Evolutionary conservation across 2,329 filamentous ascomycete species (phyloP).

Genomic region (Drechslerella stenobrocha): DNA sequence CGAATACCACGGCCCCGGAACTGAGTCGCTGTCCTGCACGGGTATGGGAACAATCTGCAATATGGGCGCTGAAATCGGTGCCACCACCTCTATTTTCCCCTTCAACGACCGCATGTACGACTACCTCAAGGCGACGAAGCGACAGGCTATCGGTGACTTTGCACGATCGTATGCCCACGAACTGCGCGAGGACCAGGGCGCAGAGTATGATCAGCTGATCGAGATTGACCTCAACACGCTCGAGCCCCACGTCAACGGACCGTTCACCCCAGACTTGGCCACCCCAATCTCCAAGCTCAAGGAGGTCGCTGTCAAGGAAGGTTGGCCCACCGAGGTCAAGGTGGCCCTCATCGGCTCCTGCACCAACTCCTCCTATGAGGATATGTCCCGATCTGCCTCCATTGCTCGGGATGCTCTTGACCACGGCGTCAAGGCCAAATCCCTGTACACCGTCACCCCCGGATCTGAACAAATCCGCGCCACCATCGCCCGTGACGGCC

Average conservation of each 20-base stretch:
- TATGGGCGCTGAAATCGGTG: conserved; percentile 68
- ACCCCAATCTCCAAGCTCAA: conserved; percentile 98
- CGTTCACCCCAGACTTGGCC: conserved; percentile 96
- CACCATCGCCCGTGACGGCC: conserved; percentile 86
- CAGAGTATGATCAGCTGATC: conserved; percentile 92
- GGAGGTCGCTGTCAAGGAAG: conserved; percentile 88
- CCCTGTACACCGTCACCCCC: conserved; percentile 90
- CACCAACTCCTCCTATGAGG: conserved; percentile 87
- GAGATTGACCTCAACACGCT: conserved; percentile 94
- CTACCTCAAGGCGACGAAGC: conserved; percentile 89
- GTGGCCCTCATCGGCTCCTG: conserved; percentile 96
- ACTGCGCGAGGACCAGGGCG: conserved; percentile 82
- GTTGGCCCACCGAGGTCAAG: conserved; percentile 95
- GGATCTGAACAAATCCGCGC: conserved; percentile 96
- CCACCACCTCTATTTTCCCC: conserved; percentile 66
- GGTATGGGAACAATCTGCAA: conserved; percentile 82
- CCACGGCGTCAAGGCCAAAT: conserved; percentile 91
- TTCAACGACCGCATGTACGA: conserved; percentile 99
- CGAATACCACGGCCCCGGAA: conserved; percentile 76
- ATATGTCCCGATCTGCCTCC: conserved; percentile 90
- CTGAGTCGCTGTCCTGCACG: conserved; percentile 73
- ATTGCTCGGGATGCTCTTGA: conserved; percentile 88
- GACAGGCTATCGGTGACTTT: conserved; percentile 86
- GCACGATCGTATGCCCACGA: conserved; percentile 80
- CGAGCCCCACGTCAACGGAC: conserved; percentile 97